phyloP scores from a whole-genome alignment of 768 basidiomycete genomes.

The Pholiota conissans region DNA sequence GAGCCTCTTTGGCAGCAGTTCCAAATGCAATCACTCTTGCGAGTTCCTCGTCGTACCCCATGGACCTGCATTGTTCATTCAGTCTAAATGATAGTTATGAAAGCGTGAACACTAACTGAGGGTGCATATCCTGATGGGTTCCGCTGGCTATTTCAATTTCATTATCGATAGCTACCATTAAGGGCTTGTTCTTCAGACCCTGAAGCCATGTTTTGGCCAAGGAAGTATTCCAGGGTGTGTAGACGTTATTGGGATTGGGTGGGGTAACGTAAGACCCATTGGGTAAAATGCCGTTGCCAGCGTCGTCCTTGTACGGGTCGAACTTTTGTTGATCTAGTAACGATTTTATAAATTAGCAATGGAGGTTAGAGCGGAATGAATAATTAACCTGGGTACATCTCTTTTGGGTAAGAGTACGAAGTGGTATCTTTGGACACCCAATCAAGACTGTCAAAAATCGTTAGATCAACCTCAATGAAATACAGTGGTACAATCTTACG shows the following conservation, averaged over 20 bases:
- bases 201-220: conserved; percentile 43
- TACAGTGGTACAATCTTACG: conserved; percentile 32
- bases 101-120: conserved; percentile 29
- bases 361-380: neutral
- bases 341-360: neutral
- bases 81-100: conserved; percentile 1
- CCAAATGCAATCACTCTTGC: conserved; percentile 42
- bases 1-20: conserved; percentile 40
- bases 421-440: conserved; percentile 56
- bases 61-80: conserved; percentile 26
- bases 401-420: conserved; percentile 51
- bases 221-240: conserved; percentile 49
- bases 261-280: conserved; percentile 48
- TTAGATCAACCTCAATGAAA: neutral
- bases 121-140: conserved; percentile 62
- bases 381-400: conserved; percentile 41
- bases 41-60: conserved; percentile 54
- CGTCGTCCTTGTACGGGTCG: conserved; percentile 49
- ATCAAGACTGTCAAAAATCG: conserved; percentile 39
- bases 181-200: conserved; percentile 47
- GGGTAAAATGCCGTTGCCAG: conserved; percentile 48
- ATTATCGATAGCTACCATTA: conserved; percentile 50
- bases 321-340: conserved; percentile 38
- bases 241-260: conserved; percentile 35
- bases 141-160: conserved; percentile 56